Percentiles rank a stretch among this genome's conserved stretches.
These are phyloP conservation scores for Anisodus acutangulus DNA, from an alignment of 257 asterid species.

Conservation along the genomic window DNA sequence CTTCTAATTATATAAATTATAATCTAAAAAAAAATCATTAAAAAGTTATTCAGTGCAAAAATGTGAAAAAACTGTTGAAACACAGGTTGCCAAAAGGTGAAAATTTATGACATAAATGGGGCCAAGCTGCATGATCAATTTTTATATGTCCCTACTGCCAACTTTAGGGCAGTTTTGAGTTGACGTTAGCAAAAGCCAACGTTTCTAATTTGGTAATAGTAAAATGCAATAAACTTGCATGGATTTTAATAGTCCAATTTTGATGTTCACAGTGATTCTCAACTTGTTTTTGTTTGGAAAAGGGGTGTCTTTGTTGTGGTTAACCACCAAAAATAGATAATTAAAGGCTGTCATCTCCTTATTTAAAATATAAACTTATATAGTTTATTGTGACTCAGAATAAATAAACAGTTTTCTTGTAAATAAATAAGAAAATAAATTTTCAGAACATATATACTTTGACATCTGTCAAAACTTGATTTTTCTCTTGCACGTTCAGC, in stretches of 20 bases:
- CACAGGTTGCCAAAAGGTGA: neutral
- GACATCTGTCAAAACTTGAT: too few relatives aligned
- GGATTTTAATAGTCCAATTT: slow-evolving; percentile 18
- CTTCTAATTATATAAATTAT: neutral
- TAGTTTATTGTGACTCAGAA: neutral
- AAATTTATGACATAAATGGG: neutral
- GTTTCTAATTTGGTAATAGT: neutral
- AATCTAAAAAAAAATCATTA: neutral
- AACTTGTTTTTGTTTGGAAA: neutral
- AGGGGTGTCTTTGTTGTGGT: neutral
- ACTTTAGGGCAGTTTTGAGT: slow-evolving; percentile 21
- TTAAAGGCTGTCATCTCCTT: slow-evolving; percentile 22
- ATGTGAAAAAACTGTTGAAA: neutral
- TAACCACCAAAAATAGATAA: neutral
- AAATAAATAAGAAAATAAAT: neutral
- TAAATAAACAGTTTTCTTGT: neutral
- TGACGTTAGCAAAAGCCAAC: slow-evolving; percentile 7
- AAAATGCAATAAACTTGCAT: neutral
- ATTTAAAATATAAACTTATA: neutral
- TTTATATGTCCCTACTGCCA: slow-evolving; percentile 17
- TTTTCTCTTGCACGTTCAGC: neutral
- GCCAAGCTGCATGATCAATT: neutral
- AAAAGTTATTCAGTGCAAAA: neutral
- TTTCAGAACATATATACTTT: neutral
- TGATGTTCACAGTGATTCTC: neutral